Evolutionary conservation across 305 asterid genomes (phyloP), one percentile per base, ranked within the genome.

Genomic region (Lippia alba): DNA sequence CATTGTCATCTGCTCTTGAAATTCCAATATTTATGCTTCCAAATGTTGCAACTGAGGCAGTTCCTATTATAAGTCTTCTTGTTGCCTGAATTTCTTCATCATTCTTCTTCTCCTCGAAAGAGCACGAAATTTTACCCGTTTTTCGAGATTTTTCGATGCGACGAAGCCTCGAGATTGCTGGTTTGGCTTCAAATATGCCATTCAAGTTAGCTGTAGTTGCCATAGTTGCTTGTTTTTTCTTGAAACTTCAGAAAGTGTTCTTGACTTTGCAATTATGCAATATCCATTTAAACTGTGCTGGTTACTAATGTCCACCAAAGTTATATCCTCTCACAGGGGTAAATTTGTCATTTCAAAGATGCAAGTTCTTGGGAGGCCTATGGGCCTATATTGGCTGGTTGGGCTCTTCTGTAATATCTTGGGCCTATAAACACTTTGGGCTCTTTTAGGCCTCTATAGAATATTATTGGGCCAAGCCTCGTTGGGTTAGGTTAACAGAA

Each of bases 1-100:
- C 96, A 67, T 91, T 89, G 72, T 85, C 96, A 40, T 87, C 89
- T 0, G 94, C 96, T 0, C 58, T 51, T 6, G 92, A 82, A 30
- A 45, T 75, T 20, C 78, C 84, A 14, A 67, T 56, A 53, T 53
- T 41, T 32, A 78, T 55, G 45, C 56, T 84, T 36, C 87, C 83
- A 40, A 82, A 75, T 9, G 87, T 36, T 32, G 84, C 83, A 7
- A 82, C 54, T 8, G 92, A 75, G 61, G 85, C 82, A 49, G 89
- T 67, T 62, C 94, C 85, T 4, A 85, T 41, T 51, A 81, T 83
- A 18, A 78, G 53, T 78, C 96, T 78, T 84, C 97, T 85, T 15
- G 79, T 74, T 1, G 82, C 24, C 24, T 64, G 77, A 40, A 67
- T 45, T 70, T 78, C 49, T 44, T 44, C 83, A 57, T 76, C 68